Percentiles rank a stretch among this genome's conserved stretches.
phyloP scores from a whole-genome alignment of 2,329 filamentous ascomycete species.

The Geoglossum cookeanum region DNA sequence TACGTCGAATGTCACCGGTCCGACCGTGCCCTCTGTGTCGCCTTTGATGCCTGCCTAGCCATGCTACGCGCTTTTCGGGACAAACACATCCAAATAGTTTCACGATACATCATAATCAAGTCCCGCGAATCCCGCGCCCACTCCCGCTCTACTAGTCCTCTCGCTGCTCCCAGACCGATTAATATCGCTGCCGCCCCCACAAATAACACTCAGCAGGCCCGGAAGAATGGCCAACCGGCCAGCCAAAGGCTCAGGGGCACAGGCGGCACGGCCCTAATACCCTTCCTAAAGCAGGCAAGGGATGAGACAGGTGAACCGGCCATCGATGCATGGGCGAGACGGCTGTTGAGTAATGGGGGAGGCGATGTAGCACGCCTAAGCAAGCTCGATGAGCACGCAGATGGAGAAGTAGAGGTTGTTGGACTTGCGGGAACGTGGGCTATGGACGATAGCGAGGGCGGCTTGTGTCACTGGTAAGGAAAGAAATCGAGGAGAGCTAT shows the following conservation, averaged over 20 bases:
- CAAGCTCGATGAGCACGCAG: slow-evolving; percentile 32
- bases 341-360: slow-evolving; percentile 33
- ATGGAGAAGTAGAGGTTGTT: slow-evolving; percentile 37
- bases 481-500: too few species aligned
- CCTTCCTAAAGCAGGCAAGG: slow-evolving; percentile 87
- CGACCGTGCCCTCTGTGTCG: slow-evolving; percentile 50
- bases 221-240: slow-evolving; percentile 22
- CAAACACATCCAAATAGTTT: slow-evolving; percentile 91
- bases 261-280: slow-evolving; percentile 81
- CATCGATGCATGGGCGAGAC: slow-evolving; percentile 45
- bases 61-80: slow-evolving; percentile 66
- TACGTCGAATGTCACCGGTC: slow-evolving; percentile 48
- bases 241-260: slow-evolving; percentile 61
- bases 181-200: slow-evolving; percentile 9
- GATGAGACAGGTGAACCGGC: slow-evolving; percentile 92
- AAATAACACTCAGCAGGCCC: slow-evolving; percentile 7
- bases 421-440: slow-evolving; percentile 75
- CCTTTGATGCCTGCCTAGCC: slow-evolving; percentile 78
- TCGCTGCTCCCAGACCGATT: slow-evolving; percentile 34
- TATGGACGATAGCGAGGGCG: slow-evolving; percentile 62
- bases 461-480: slow-evolving; percentile 33
- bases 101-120: slow-evolving; percentile 84
- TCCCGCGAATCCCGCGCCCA: slow-evolving; percentile 54
- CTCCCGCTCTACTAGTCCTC: slow-evolving; percentile 39
- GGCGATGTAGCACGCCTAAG: slow-evolving; percentile 25